Conservation (phyloP, 2,329 filamentous ascomycete genomes). For the Microascus cirrosus region DNA sequence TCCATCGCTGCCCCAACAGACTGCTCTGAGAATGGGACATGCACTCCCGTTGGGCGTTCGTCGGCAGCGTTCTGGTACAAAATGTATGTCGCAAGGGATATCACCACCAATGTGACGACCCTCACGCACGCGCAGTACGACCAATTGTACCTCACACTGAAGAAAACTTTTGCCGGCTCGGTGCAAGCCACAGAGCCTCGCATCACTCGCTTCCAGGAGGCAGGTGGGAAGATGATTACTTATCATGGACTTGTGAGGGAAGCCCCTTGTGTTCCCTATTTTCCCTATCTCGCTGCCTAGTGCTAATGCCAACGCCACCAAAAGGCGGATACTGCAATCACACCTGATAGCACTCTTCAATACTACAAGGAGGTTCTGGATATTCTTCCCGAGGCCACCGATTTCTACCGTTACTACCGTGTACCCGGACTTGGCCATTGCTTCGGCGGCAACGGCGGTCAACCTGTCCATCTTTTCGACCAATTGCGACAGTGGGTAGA, state of each 20-base stretch:
- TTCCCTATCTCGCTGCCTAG: neutral
- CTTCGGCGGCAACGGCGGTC: conserved; percentile 5
- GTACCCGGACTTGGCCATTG: neutral
- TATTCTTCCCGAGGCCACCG: neutral
- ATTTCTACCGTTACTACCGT: neutral
- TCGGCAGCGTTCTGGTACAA: conserved; percentile 4
- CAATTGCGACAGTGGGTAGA: conserved; percentile 9
- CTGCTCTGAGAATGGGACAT: neutral
- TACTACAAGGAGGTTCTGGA: neutral
- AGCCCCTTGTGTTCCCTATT: too few relatives aligned
- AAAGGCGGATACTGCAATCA: conserved; percentile 1
- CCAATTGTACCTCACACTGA: neutral
- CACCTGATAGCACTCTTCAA: conserved; percentile 2
- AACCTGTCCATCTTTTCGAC: conserved; percentile 5
- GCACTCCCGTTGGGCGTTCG: neutral
- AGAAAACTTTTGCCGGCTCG: neutral
- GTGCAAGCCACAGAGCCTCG: conserved; percentile 16
- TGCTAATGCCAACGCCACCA: neutral
- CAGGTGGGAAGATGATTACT: conserved; percentile 26
- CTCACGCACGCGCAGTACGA: conserved; percentile 1
- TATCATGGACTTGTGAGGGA: conserved; percentile 25
- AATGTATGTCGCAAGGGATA: conserved; percentile 7
- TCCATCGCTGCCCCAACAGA: neutral
- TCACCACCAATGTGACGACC: conserved; percentile 7
- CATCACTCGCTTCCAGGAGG: conserved; percentile 14